Evolutionary conservation across 176 grass and related monocot genomes (phyloP), one percentile per base, ranked within the genome.

Genomic region (Aegilops longissima): DNA sequence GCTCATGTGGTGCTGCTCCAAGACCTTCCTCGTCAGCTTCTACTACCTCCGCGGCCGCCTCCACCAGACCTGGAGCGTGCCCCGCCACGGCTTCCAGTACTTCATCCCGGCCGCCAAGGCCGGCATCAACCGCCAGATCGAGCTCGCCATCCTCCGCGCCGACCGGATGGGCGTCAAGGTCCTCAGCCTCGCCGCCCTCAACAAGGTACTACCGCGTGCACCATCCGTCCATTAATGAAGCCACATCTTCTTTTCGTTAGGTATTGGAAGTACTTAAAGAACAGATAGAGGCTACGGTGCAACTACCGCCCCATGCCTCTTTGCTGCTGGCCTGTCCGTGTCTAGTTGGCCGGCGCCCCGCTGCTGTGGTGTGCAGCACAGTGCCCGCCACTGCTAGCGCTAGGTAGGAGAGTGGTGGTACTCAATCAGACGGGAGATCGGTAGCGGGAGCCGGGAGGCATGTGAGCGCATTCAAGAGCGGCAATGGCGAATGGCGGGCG

Each of bases 181-280:
- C 54, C 87, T 98, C 70, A 98, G 96, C 84, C 96, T 98, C 83
- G 96, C 96, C 58, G 93, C 96, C 14, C 89, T 95, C 79, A 98
- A 95, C 45, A 98, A 98, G 91, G 93, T 98, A 23, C 31, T 6
- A 36, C 40, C 40, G 40, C 30, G 16, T 70, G 8, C 42, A 12
- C 42, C 49, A 52, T 2, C 49, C 14, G 2, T 52, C 49, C 49
- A 52, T 52, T 52, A 52, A 52, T 52, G 14, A 52, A 52, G 0
- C 14, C 49, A 52, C 49, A 52, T 52, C 13, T 52, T 17, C 49
- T 52, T 52, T 52, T 52, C 49, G 5, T 17, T 52, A 47, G 5
- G 14, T 52, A 5, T 52, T 54, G 51, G 16, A 17, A 52, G 49
- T 17, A 49, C 18, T 58, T 58, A 0, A 0, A 58, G 54, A 58